Base-by-base conservation (phyloP, 2,329 filamentous ascomycete species). In the Conoideocrella luteorostrata region DNA sequence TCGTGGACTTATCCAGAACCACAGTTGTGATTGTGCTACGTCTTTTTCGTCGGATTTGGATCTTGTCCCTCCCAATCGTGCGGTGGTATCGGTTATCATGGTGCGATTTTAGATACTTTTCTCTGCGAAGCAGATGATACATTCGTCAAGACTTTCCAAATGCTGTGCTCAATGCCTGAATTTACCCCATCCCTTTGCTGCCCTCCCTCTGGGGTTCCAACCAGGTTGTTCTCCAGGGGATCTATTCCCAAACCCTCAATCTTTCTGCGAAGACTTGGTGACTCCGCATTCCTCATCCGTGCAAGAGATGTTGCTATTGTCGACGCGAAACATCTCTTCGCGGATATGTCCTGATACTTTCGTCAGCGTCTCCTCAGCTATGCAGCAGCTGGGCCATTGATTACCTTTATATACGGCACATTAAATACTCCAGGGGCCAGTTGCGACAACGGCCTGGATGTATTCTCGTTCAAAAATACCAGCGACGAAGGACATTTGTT, bases 371-470 rank as follows among this genome's bases (percentile, higher is more conserved):
- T 10, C 9, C n/a, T 5, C 13, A 7, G 6, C 11, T 1, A 11
- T 18, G n/a, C 10, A 3, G 5, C 15, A 18, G 6, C 13, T 45
- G 4, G n/a, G 3, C 29, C 20, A 11, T 18, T n/a, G 5, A 21
- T 28, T 52, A 66, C 66, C 50, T 58, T 57, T 11, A 67, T 52
- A 51, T 66, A 65, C 13, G 54, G 50, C 21, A 62, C 51, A 39
- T 66, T 50, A 22, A 68, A 67, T 13, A 67, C 61, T 13, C 61
- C 61, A 0, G 66, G 66, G 4, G 56, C 55, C 5, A 68, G 36
- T 3, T 44, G 45, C 2, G 49, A 48, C 9, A 68, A 50, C 7
- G 59, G 53, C 11, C 49, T 47, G 4, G 50, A 33, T 13, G 47
- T 33, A 10, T 35, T 51, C n/a, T 44, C 45, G 2, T 51, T 44